A percentile compares a stretch with the other conserved stretches of the same genome.
phyloP scores from a whole-genome alignment of 805 yeast species.

The Candida boidinii region DNA sequence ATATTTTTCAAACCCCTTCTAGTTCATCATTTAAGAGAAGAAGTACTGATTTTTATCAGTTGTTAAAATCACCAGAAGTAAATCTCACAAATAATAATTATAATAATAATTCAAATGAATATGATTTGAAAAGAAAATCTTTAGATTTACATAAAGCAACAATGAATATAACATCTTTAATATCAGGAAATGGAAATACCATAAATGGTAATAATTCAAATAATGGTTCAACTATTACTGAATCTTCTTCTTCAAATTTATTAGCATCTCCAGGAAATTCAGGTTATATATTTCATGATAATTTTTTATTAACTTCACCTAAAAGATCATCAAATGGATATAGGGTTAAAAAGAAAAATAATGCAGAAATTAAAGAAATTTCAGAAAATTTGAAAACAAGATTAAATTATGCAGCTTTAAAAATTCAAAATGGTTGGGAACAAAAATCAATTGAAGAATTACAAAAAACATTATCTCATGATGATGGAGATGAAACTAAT shows the following conservation, averaged over 20 bases:
- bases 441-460: conserved; percentile 20
- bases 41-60: conserved; percentile 25
- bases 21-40: conserved; percentile 23
- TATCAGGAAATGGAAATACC: too few relatives aligned
- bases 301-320: conserved; percentile 13
- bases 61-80: conserved; percentile 27
- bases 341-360: conserved; percentile 21
- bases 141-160: conserved; percentile 22
- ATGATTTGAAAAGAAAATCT: conserved; percentile 22
- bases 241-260: too few relatives aligned
- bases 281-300: conserved; percentile 19
- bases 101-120: conserved; percentile 2
- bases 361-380: conserved; percentile 25
- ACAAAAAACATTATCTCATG: conserved; percentile 18
- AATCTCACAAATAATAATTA: not conserved
- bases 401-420: conserved; percentile 26
- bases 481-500: too few relatives aligned
- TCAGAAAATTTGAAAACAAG: conserved; percentile 27
- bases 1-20: conserved; percentile 3
- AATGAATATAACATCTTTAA: too few relatives aligned
- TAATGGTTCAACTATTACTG: conserved; percentile 6
- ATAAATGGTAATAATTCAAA: conserved; percentile 13
- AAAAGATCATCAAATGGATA: conserved; percentile 10
- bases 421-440: conserved; percentile 29
- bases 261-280: conserved; percentile 19